These are phyloP conservation scores for Coemansia sp. DNA, from an alignment of 192 early-diverging fungal species.

Conservation along the genomic window DNA sequence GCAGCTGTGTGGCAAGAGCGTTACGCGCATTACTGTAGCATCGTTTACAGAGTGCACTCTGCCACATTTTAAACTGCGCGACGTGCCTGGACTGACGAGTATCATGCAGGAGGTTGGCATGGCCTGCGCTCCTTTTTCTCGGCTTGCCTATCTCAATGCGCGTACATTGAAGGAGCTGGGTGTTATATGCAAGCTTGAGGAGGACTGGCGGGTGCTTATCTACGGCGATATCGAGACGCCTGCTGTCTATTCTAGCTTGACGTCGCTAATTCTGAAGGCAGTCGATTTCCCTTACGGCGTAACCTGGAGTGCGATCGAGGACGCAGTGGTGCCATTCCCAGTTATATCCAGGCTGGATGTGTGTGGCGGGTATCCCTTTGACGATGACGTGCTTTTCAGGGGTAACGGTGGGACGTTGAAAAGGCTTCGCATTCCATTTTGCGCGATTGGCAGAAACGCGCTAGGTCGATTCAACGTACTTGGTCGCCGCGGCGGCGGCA, in stretches of 20 bases:
- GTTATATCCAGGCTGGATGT: not conserved
- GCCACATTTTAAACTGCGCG: not conserved
- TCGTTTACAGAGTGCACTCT: not conserved
- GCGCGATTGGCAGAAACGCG: not conserved
- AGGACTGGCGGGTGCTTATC: not conserved
- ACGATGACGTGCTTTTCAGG: conserved; percentile 2
- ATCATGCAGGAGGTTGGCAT: not conserved
- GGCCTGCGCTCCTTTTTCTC: not conserved
- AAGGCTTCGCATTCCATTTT: not conserved
- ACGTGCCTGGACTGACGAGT: not conserved
- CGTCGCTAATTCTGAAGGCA: not conserved
- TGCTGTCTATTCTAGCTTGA: not conserved
- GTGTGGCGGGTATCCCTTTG: not conserved
- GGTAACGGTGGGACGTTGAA: not conserved
- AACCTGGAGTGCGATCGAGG: not conserved
- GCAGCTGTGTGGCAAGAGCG: not conserved
- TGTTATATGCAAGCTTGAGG: not conserved
- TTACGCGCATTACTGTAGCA: not conserved
- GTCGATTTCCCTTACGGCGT: not conserved
- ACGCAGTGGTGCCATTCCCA: not conserved
- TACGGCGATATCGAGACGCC: not conserved
- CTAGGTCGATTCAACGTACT: not conserved
- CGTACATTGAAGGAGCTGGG: not conserved
- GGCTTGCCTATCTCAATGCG: not conserved
- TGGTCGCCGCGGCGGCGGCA: not conserved